Percentiles rank a stretch among this genome's conserved stretches.
These are phyloP conservation scores for Macadamia tetraphylla DNA, from an alignment of 164 flowering plant genomes.

Conservation along the genomic window DNA sequence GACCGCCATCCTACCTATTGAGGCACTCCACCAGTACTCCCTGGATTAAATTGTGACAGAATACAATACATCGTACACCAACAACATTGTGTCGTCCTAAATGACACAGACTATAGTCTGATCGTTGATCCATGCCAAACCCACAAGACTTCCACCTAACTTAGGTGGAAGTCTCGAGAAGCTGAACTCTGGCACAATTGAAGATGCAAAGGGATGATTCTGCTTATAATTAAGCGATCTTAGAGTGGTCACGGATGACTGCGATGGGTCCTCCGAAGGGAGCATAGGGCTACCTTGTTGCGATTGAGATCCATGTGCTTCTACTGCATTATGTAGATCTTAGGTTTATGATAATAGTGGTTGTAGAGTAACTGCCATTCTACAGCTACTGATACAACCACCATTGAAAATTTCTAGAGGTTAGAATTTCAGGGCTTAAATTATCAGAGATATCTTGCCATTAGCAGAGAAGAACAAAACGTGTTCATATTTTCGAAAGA, in stretches of 20 bases:
- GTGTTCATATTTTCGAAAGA: too few species aligned
- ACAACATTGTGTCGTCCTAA: slow-evolving; percentile 62
- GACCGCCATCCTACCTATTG: too few species aligned
- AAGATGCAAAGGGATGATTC: slow-evolving; percentile 88
- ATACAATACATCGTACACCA: too few species aligned
- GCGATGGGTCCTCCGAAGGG: slow-evolving; percentile 96
- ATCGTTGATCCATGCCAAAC: slow-evolving; percentile 87
- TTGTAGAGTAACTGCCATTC: slow-evolving; percentile 93
- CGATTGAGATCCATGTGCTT: slow-evolving; percentile 67
- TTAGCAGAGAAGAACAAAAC: too few species aligned
- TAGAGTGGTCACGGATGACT: slow-evolving; percentile 87
- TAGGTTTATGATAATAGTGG: slow-evolving; percentile 86
- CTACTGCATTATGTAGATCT: slow-evolving; percentile 78
- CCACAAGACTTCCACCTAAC: slow-evolving; percentile 79
- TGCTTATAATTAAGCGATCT: slow-evolving; percentile 87
- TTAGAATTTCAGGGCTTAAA: slow-evolving; percentile 1
- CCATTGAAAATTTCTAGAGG: slow-evolving; percentile 27
- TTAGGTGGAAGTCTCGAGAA: slow-evolving; percentile 79
- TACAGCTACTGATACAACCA: slow-evolving; percentile 85
- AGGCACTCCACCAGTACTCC: too few species aligned
- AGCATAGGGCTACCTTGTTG: slow-evolving; percentile 79
- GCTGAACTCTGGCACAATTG: slow-evolving; percentile 65
- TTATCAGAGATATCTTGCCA: too few species aligned
- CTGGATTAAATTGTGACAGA: too few species aligned
- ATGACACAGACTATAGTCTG: slow-evolving; percentile 67